Evolutionary conservation across 2,329 filamentous ascomycete species (phyloP).

Genomic region (Colletotrichum melonis): DNA sequence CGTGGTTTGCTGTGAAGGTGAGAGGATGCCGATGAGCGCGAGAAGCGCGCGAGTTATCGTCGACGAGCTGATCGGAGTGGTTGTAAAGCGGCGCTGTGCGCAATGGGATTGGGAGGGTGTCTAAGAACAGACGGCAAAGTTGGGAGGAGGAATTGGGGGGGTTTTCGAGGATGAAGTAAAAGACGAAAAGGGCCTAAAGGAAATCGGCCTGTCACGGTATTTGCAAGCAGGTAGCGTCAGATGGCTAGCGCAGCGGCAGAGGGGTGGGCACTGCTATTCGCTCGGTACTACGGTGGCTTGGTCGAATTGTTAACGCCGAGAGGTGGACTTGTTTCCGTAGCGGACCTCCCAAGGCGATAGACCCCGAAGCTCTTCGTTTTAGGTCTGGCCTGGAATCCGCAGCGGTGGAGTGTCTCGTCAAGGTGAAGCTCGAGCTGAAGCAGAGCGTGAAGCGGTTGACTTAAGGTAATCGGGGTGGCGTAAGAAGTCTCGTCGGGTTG

Average conservation of each 20-base stretch:
- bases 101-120: neutral
- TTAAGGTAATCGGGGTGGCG: neutral
- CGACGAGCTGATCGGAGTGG: neutral
- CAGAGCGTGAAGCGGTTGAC: neutral
- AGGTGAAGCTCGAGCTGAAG: constrained; percentile 7
- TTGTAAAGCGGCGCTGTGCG: neutral
- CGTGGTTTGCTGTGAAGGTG: neutral
- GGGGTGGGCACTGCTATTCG: constrained; percentile 24
- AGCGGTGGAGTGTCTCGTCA: constrained; percentile 19
- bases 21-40: constrained; percentile 1
- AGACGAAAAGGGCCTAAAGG: neutral
- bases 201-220: constrained; percentile 19
- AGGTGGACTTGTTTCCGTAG: constrained; percentile 3
- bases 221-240: constrained; percentile 25
- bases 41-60: neutral
- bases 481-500: neutral
- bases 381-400: constrained; percentile 10
- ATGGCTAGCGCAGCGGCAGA: constrained; percentile 20
- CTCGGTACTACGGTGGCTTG: constrained; percentile 32
- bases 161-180: neutral
- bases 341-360: constrained; percentile 7
- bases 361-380: constrained; percentile 14
- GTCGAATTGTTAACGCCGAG: constrained; percentile 27
- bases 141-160: neutral
- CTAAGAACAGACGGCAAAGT: neutral